Evolutionary conservation across 441 rosid species (phyloP).

Genomic region (Syzygium syzygioides): DNA sequence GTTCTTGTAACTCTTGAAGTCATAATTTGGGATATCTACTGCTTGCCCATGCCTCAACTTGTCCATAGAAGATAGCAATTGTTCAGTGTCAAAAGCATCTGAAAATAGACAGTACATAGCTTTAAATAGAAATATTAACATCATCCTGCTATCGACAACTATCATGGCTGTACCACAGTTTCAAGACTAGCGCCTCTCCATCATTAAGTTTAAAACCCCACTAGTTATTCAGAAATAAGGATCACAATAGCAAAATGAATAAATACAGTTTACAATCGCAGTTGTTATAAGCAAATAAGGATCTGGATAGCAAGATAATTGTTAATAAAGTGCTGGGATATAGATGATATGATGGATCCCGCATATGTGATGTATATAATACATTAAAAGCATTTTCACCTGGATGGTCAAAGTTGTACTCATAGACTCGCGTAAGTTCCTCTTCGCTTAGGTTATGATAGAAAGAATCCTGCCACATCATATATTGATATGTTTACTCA

Average conservation of each 20-base stretch:
- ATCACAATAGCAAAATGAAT: background rate
- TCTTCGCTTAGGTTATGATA: slow-evolving; percentile 84
- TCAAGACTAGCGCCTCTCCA: background rate
- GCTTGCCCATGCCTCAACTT: slow-evolving; percentile 83
- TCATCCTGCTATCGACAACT: background rate
- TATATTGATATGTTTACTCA: background rate
- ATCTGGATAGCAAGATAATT: background rate
- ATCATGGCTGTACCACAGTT: background rate
- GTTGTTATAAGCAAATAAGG: background rate
- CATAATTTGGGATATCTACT: slow-evolving; percentile 91
- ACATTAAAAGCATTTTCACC: slow-evolving; percentile 55
- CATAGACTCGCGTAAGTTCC: slow-evolving; percentile 82
- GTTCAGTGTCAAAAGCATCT: slow-evolving; percentile 96
- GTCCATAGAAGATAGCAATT: slow-evolving; percentile 71
- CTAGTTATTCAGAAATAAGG: background rate
- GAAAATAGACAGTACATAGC: slow-evolving; percentile 17
- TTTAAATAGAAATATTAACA: slow-evolving; percentile 1
- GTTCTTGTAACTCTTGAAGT: slow-evolving; percentile 88
- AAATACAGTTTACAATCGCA: background rate
- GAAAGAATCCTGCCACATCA: slow-evolving; percentile 89
- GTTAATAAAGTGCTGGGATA: background rate
- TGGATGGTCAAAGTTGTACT: slow-evolving; percentile 99
- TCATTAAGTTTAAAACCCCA: background rate
- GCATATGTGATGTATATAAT: background rate
- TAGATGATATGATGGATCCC: background rate